Evolutionary conservation across 108 stramenopile species (phyloP), one percentile per base, ranked within the genome.

Genomic region (Tribonema minus): DNA sequence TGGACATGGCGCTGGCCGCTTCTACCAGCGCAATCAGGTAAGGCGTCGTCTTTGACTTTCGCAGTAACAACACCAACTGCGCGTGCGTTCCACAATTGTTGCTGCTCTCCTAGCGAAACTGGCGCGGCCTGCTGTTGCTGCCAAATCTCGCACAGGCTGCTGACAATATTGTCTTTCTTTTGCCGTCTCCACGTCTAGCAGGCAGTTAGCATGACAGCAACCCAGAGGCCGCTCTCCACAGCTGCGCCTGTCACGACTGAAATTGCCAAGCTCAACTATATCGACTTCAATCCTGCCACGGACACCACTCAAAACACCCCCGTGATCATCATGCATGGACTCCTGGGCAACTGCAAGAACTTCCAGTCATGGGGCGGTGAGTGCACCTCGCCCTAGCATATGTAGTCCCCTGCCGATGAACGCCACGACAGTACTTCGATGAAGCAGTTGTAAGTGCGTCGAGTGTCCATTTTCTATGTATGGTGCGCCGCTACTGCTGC

Each of bases 341-440:
- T 98, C 32, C 82, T 98, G 41, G 96, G 96, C 29, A 88, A 88
- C 68, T 91, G 91, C 68, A 91, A 93, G 26, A 98, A 98, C 76
- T 96, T 98, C 86, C 90, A 91, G 25, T 85, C 92, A 0, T 85
- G 93, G 70, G 93, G 85, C 4, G 69, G 28, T 60, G 7, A 9
- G 9, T 4, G 5, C 1, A 3, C 59, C 29, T 15, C 2, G 27
- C 23, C 29, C 60, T 30, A 12, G 29, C 5, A 7, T 15, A n/a
- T 12, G 1, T 0, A 0, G 9, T 30, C 2, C 6, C 60, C 6
- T 61, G 29, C 29, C 6, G 5, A 9, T 41, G 5, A 41, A 41
- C 5, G 40, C 7, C 40, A 41, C 40, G 12, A 12, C 12, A 41
- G 40, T 41, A 9, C 7, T 41, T 5, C 5, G 40, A 41, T 12